Base-by-base conservation (phyloP, 2,329 filamentous ascomycete species). In the Epichloe gansuensis region DNA sequence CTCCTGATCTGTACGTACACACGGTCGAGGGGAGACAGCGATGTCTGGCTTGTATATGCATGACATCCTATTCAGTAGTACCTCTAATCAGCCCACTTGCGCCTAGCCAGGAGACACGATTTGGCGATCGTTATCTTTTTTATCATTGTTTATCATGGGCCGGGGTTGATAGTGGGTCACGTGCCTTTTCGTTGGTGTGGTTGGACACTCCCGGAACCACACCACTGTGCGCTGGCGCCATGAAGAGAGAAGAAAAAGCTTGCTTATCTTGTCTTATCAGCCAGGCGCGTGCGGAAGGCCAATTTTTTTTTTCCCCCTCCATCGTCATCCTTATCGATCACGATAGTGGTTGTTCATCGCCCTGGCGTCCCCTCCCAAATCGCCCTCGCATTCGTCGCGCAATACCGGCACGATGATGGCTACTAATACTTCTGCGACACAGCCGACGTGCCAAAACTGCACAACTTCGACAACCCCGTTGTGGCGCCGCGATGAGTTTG, bases 371-470 rank as follows among this genome's bases (percentile, higher is more conserved):
- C 61, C 60, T 56, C 25, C 49, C 47, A 47, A 55, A 58, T 53
- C 52, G 55, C 60, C 46, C 53, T 52, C 40, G 41, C 57, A 56
- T 51, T 54, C 55, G 54, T 54, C 63, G 66, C 60, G 55, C 64
- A 65, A 64, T 68, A 67, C 66, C 56, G 63, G 56, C 60, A 67
- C 60, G 53, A 72, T 71, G 67, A 71, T 77, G 74, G 74, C 75
- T 57, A 75, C 77, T 68, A 74, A 80, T 69, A 76, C 81, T 74
- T 72, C 74, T 52, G 27, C 53, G n/a, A 77, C 82, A 73, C 85
- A 97, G 89, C 90, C 91, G 58, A 87, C 90, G 59, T 98, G 93
- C 70, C 88, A 95, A 68, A 98, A 98, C 69, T 98, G 93, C 72
- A 81, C 82, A 58, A 98, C 93, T 44, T 95, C 89, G 42, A 97